Evolutionary conservation across 768 basidiomycete species (phyloP).

Genomic region (Trametes cingulata): DNA sequence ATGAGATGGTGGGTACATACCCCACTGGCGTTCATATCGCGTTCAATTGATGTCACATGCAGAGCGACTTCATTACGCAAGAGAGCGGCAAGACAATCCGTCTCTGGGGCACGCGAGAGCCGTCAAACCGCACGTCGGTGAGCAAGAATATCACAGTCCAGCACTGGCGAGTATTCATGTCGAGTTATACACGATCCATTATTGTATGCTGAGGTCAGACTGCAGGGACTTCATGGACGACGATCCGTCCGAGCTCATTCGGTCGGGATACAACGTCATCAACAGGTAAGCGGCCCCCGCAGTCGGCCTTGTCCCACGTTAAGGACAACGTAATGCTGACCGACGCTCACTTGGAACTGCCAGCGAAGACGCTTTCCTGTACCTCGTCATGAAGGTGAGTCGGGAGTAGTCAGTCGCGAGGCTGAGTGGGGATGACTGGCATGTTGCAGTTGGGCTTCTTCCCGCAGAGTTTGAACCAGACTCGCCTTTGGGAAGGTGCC

Average conservation of each 20-base stretch:
- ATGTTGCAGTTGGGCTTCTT: conserved; percentile 28
- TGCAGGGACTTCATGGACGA: conserved; percentile 28
- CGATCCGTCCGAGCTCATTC: conserved; percentile 28
- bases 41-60: no score
- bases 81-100: conserved; percentile 41
- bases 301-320: no score
- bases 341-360: neutral
- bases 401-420: conserved; percentile 5
- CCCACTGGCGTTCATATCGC: no score
- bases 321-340: conserved; percentile 1
- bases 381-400: conserved; percentile 30
- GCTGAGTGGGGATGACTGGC: neutral
- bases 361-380: conserved; percentile 30
- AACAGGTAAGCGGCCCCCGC: conserved; percentile 20
- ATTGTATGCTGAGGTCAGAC: neutral
- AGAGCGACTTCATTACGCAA: conserved; percentile 34
- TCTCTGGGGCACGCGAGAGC: conserved; percentile 45
- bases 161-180: conserved; percentile 37
- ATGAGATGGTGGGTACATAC: conserved; percentile 37
- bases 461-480: conserved; percentile 35
- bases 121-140: conserved; percentile 37
- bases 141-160: conserved; percentile 45
- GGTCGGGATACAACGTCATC: conserved; percentile 30
- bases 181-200: neutral
- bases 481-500: conserved; percentile 32